Conservation (phyloP, 2,329 filamentous ascomycete species). For the Pochonia chlamydosporia region DNA sequence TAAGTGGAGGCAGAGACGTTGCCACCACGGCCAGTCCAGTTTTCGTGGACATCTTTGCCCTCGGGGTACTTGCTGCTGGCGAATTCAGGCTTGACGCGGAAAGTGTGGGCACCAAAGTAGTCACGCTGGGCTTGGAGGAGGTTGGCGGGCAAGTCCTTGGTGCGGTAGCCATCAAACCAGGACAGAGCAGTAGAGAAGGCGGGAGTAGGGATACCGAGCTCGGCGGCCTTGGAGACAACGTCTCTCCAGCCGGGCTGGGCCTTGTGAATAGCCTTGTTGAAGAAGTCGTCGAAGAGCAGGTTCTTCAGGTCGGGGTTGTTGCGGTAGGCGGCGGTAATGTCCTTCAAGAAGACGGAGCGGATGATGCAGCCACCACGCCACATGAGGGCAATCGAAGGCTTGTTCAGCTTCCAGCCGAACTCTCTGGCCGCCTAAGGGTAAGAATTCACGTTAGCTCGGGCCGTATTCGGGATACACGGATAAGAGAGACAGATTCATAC, state of each 20-base stretch:
- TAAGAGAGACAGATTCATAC: slow-evolving; percentile 41
- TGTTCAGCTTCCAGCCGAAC: slow-evolving; percentile 98
- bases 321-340: slow-evolving; percentile 97
- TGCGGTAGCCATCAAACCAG: slow-evolving; percentile 99
- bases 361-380: slow-evolving; percentile 99
- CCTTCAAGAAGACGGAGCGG: slow-evolving; percentile 99
- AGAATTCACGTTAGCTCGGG: neutral
- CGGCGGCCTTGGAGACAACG: slow-evolving; percentile 83
- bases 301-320: slow-evolving; percentile 93
- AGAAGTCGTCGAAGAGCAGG: slow-evolving; percentile 97
- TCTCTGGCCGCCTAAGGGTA: slow-evolving; percentile 74
- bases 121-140: slow-evolving; percentile 97
- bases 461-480: neutral
- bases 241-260: slow-evolving; percentile 91
- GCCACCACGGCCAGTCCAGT: slow-evolving; percentile 98
- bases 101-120: slow-evolving; percentile 96
- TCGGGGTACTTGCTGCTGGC: slow-evolving; percentile 75
- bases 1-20: slow-evolving; percentile 97
- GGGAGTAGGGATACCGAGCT: slow-evolving; percentile 92
- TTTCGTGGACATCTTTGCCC: slow-evolving; percentile 92
- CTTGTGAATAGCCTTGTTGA: slow-evolving; percentile 98
- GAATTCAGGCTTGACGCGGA: slow-evolving; percentile 76
- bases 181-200: slow-evolving; percentile 95
- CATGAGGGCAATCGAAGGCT: slow-evolving; percentile 99
- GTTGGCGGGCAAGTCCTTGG: slow-evolving; percentile 95